Percentiles rank a stretch among this genome's conserved stretches.
These are phyloP conservation scores for Lachancea meyersii DNA, from an alignment of 805 yeast genomes.

Conservation along the genomic window DNA sequence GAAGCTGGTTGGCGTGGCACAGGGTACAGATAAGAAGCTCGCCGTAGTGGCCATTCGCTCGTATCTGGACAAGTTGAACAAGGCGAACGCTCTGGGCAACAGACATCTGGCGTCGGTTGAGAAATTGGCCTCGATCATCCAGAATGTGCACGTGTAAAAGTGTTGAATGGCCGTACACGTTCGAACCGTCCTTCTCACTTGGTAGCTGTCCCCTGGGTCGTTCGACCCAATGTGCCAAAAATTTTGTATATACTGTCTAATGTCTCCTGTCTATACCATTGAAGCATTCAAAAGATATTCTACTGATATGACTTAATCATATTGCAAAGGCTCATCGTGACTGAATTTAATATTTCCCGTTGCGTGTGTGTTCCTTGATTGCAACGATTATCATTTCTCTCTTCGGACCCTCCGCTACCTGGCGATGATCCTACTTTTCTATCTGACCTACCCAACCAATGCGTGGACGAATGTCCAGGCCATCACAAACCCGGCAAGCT, in stretches of 20 bases:
- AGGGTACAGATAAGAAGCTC: slow-evolving; percentile 59
- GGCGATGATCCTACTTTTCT: neutral
- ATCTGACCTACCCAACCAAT: slow-evolving; percentile 30
- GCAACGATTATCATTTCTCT: no score
- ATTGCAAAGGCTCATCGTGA: no score
- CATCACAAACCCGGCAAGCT: slow-evolving; percentile 47
- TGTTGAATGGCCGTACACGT: no score
- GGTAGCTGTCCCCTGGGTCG: no score
- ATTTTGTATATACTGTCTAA: slow-evolving; percentile 8
- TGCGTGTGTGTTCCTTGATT: no score
- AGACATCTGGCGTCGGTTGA: slow-evolving; percentile 35
- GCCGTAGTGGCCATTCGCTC: slow-evolving; percentile 73
- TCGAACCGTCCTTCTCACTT: no score
- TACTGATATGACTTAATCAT: neutral
- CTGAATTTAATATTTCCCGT: no score
- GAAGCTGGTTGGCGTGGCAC: slow-evolving; percentile 78
- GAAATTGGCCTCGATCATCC: slow-evolving; percentile 32
- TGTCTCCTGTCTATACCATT: slow-evolving; percentile 9
- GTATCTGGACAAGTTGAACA: slow-evolving; percentile 54
- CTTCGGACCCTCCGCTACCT: neutral
- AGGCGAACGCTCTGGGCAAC: slow-evolving; percentile 29
- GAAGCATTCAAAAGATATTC: slow-evolving; percentile 5
- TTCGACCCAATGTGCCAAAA: neutral
- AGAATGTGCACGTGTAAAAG: slow-evolving; percentile 20
- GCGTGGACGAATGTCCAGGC: slow-evolving; percentile 55